phyloP scores from a whole-genome alignment of 2,329 filamentous ascomycete genomes.

The Phialemonium atrogriseum region DNA sequence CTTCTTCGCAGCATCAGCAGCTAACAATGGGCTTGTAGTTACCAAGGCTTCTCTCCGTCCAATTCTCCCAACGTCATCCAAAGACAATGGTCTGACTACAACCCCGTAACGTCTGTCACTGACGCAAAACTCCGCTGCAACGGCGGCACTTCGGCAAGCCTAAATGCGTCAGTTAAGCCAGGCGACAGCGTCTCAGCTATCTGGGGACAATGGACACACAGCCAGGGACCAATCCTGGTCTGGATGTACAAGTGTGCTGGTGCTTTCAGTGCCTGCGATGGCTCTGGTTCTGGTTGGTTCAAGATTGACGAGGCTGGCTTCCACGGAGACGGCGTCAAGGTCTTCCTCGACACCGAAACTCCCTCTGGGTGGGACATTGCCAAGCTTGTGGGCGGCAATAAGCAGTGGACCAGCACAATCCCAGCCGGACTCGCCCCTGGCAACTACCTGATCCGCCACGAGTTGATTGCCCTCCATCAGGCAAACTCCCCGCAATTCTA shows the following conservation, averaged over 20 bases:
- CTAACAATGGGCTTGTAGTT: slow-evolving; percentile 15
- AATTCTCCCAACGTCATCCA: slow-evolving; percentile 44
- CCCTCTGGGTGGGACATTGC: slow-evolving; percentile 17
- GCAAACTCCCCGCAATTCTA: slow-evolving; percentile 43
- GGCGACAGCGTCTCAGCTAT: slow-evolving; percentile 39
- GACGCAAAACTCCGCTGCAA: slow-evolving; percentile 47
- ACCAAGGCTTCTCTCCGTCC: slow-evolving; percentile 40
- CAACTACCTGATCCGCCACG: slow-evolving; percentile 48
- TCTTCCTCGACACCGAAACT: slow-evolving; percentile 17
- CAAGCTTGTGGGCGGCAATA: slow-evolving; percentile 19
- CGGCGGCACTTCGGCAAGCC: slow-evolving; percentile 38
- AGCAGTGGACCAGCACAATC: slow-evolving; percentile 40
- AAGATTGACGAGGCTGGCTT: slow-evolving; percentile 46
- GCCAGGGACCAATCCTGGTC: slow-evolving; percentile 50
- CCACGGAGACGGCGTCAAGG: slow-evolving; percentile 14
- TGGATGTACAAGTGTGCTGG: slow-evolving; percentile 45
- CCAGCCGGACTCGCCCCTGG: slow-evolving; percentile 39
- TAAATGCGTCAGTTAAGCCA: slow-evolving; percentile 35
- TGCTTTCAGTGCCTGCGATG: slow-evolving; percentile 40
- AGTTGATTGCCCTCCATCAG: slow-evolving; percentile 48
- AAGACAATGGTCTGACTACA: slow-evolving; percentile 49
- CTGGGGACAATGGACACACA: slow-evolving; percentile 51
- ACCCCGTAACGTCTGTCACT: slow-evolving; percentile 40
- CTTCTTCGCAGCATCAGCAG: neutral
- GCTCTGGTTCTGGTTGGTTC: slow-evolving; percentile 47